A percentile compares a stretch with the other conserved stretches of the same genome.
These are phyloP conservation scores for Scheffersomyces lignosus DNA, from an alignment of 805 yeast genomes.

Conservation along the genomic window DNA sequence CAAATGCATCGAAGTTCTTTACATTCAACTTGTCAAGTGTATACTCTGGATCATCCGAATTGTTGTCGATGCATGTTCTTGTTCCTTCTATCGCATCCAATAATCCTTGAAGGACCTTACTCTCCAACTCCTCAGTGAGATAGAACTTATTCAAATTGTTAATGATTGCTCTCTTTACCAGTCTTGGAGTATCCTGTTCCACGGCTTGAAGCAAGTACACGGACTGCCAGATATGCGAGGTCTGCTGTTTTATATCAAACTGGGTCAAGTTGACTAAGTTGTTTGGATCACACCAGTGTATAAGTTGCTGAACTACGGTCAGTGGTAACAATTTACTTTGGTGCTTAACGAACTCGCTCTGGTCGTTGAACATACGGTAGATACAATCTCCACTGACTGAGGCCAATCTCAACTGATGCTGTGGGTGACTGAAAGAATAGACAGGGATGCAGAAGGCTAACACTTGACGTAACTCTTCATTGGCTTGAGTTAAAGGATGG, in stretches of 20 bases:
- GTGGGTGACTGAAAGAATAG: constrained; percentile 71
- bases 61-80: constrained; percentile 20
- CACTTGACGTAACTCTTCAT: constrained; percentile 72
- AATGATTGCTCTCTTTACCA: constrained; percentile 53
- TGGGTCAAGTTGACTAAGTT: constrained; percentile 53
- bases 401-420: constrained; percentile 68
- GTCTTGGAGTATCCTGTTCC: constrained; percentile 50
- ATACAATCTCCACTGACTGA: constrained; percentile 67
- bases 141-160: constrained; percentile 49
- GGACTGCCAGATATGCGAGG: constrained; percentile 58
- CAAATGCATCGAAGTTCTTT: constrained; percentile 32
- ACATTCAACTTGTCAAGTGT: constrained; percentile 30
- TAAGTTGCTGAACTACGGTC: constrained; percentile 64
- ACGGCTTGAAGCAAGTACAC: constrained; percentile 54
- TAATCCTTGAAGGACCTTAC: constrained; percentile 31
- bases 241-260: constrained; percentile 41
- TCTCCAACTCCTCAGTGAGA: constrained; percentile 28
- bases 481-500: constrained; percentile 61
- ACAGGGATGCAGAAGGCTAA: constrained; percentile 87
- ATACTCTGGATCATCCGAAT: constrained; percentile 27
- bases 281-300: constrained; percentile 84
- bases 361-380: constrained; percentile 49
- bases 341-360: constrained; percentile 32
- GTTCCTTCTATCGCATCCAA: constrained; percentile 36
- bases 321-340: constrained; percentile 30